phyloP scores from a whole-genome alignment of 352 stramenopile species.

The Phytophthora pseudosyringae region DNA sequence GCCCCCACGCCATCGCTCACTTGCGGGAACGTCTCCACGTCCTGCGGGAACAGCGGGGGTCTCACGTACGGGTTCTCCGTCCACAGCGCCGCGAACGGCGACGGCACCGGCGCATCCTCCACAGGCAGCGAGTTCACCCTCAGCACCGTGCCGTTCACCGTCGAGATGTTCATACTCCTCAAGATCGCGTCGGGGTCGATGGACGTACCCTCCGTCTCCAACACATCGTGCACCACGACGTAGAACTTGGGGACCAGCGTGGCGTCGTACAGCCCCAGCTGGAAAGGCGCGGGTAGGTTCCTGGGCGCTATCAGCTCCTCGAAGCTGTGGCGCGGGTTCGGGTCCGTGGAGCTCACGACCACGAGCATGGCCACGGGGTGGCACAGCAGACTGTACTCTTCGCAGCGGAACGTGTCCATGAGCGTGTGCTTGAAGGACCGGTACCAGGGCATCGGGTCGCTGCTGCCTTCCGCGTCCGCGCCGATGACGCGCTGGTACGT shows the following conservation, averaged over 20 bases:
- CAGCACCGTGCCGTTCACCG: slow-evolving; percentile 57
- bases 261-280: slow-evolving; percentile 80
- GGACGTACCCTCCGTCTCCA: slow-evolving; percentile 76
- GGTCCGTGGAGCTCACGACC: slow-evolving; percentile 84
- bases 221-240: slow-evolving; percentile 88
- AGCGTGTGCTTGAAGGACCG: slow-evolving; percentile 77
- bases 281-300: slow-evolving; percentile 66
- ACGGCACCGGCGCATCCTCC: slow-evolving; percentile 33
- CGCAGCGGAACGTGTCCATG: slow-evolving; percentile 84
- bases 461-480: slow-evolving; percentile 42
- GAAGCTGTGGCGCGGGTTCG: slow-evolving; percentile 79
- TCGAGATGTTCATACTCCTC: slow-evolving; percentile 66
- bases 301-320: slow-evolving; percentile 60
- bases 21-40: slow-evolving; percentile 42
- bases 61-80: slow-evolving; percentile 71
- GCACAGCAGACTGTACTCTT: slow-evolving; percentile 79
- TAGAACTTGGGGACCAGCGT: slow-evolving; percentile 85
- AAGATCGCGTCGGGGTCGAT: slow-evolving; percentile 85
- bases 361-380: slow-evolving; percentile 80
- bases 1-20: slow-evolving; percentile 40
- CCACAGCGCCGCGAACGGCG: slow-evolving; percentile 50
- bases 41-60: slow-evolving; percentile 47
- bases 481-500: slow-evolving; percentile 69
- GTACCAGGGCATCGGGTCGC: slow-evolving; percentile 82
- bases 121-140: slow-evolving; percentile 71